Percentiles rank a stretch among this genome's conserved stretches.
Evolutionary conservation across 805 yeast species (phyloP).

Genomic region (Myxozyma monticola): DNA sequence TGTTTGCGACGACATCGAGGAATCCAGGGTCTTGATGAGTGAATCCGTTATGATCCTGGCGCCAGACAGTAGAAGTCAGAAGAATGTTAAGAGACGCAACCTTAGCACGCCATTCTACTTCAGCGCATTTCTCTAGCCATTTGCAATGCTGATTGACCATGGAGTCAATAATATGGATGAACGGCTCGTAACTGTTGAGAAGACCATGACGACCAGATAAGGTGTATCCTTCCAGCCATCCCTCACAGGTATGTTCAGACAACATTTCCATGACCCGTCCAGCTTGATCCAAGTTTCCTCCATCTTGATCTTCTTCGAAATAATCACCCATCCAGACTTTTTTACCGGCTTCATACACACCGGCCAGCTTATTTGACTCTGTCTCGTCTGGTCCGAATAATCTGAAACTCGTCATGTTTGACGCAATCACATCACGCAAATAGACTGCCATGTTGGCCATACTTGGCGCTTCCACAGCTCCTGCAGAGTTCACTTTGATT

Average conservation of each 20-base stretch:
- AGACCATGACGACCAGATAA: slow-evolving; percentile 32
- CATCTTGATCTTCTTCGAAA: slow-evolving; percentile 27
- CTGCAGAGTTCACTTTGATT: slow-evolving; percentile 21
- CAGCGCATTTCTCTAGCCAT: slow-evolving; percentile 30
- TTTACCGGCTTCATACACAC: slow-evolving; percentile 26
- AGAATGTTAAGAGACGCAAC: slow-evolving; percentile 30
- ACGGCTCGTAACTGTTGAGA: slow-evolving; percentile 32
- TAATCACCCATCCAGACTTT: too few relatives aligned
- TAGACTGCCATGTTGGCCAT: slow-evolving; percentile 27
- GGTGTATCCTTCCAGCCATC: slow-evolving; percentile 32
- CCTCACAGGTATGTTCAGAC: slow-evolving; percentile 32
- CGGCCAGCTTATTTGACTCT: slow-evolving; percentile 31
- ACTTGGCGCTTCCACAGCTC: too few relatives aligned
- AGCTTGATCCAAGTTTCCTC: slow-evolving; percentile 22
- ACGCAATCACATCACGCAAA: slow-evolving; percentile 20
- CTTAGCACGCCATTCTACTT: slow-evolving; percentile 28
- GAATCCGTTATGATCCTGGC: slow-evolving; percentile 33
- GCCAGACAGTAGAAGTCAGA: slow-evolving; percentile 31
- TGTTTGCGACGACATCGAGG: slow-evolving; percentile 28
- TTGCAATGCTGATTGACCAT: slow-evolving; percentile 32
- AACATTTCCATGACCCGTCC: slow-evolving; percentile 32
- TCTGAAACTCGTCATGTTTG: slow-evolving; percentile 23
- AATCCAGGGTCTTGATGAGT: slow-evolving; percentile 32
- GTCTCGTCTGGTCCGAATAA: slow-evolving; percentile 31
- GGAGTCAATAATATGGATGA: slow-evolving; percentile 29